Conservation (phyloP, 108 stramenopile genomes). For the Nannochloropsis oceanica region DNA sequence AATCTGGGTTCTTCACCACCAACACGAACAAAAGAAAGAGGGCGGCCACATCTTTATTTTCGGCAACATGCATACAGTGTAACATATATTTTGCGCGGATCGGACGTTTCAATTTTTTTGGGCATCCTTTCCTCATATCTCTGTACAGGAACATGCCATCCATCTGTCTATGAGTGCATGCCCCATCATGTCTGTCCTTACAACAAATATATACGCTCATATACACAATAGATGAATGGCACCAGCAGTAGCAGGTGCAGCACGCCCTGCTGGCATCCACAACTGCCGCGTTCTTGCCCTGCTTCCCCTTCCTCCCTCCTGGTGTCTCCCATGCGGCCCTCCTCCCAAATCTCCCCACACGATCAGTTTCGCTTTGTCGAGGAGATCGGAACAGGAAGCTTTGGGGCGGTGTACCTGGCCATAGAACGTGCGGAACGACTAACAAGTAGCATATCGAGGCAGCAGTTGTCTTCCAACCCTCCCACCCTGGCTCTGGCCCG, state of each 20-base stretch:
- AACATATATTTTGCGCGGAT: no score
- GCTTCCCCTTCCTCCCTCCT: not conserved
- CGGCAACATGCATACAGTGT: no score
- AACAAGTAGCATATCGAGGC: not conserved
- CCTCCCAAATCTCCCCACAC: not conserved
- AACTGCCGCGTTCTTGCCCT: not conserved
- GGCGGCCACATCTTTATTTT: no score
- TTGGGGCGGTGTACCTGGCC: slow-evolving; percentile 29
- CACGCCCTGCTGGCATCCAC: not conserved
- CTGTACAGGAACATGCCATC: no score
- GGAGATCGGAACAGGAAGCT: slow-evolving; percentile 31
- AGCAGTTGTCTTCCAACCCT: not conserved
- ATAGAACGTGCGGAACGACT: not conserved
- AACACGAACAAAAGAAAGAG: no score
- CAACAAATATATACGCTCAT: no score
- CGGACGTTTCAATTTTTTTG: no score
- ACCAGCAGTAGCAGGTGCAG: not conserved
- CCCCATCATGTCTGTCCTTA: no score
- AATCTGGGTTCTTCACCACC: no score
- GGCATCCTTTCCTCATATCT: no score
- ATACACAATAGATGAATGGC: no score
- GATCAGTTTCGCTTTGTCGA: slow-evolving; percentile 8
- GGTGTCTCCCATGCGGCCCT: not conserved
- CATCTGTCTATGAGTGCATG: no score
- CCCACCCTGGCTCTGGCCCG: slow-evolving; percentile 1